Conservation (phyloP, 768 basidiomycete species). For the Coprinellus aureogranulatus region DNA sequence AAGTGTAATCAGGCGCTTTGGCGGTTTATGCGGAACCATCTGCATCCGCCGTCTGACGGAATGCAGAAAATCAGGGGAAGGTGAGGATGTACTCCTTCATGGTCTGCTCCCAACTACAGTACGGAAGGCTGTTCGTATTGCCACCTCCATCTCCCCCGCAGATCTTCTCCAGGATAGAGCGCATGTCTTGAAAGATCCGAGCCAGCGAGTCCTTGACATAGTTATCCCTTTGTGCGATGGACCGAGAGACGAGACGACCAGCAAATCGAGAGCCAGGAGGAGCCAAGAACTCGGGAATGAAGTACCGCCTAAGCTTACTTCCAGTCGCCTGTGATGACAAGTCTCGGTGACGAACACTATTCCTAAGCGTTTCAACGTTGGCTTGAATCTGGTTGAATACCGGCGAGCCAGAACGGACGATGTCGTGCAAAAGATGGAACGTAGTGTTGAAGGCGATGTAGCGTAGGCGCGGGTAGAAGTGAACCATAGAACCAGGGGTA, state of each 20-base stretch:
- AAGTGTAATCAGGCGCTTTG: too few relatives aligned
- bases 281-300: not conserved
- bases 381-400: conserved; percentile 43
- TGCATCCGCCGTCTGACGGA: too few relatives aligned
- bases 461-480: conserved; percentile 55
- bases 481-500: conserved; percentile 77
- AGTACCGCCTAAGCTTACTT: conserved; percentile 1
- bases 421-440: conserved; percentile 27
- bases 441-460: conserved; percentile 50
- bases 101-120: conserved; percentile 57
- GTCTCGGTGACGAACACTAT: conserved; percentile 7
- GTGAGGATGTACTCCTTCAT: conserved; percentile 64
- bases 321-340: conserved; percentile 8
- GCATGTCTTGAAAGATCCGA: conserved; percentile 32
- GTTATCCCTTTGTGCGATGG: conserved; percentile 4
- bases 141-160: conserved; percentile 45
- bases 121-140: conserved; percentile 30
- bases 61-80: conserved; percentile 57
- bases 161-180: conserved; percentile 27
- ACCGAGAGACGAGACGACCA: not conserved
- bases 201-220: conserved; percentile 16
- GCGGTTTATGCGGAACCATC: too few relatives aligned
- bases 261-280: not conserved
- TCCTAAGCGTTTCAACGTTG: conserved; percentile 32
- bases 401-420: conserved; percentile 36